Conservation (phyloP, 768 basidiomycete species). For the Gymnopilus junonius region DNA sequence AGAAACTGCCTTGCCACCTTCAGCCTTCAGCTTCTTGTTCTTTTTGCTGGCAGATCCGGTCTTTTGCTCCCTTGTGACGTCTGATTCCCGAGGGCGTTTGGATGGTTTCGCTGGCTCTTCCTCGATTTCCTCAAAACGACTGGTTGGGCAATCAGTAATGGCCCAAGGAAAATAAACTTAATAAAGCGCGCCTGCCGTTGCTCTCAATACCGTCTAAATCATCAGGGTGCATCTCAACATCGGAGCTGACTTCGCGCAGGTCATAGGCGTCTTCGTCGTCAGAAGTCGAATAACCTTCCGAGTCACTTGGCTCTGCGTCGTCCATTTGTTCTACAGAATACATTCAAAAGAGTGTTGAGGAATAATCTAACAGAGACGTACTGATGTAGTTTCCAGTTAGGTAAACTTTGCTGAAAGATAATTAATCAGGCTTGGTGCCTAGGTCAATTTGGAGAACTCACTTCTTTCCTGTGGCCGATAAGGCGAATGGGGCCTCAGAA, state of each 20-base stretch:
- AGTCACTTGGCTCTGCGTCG: conserved; percentile 52
- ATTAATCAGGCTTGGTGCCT: conserved; percentile 6
- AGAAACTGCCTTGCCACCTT: conserved; percentile 41
- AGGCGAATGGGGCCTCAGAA: conserved; percentile 63
- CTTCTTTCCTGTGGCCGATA: conserved; percentile 86
- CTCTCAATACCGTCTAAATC: conserved; percentile 62
- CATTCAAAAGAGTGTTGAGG: not conserved
- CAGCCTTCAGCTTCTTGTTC: conserved; percentile 76
- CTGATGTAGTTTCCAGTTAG: conserved; percentile 87
- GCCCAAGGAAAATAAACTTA: not conserved
- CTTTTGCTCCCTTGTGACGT: conserved; percentile 36
- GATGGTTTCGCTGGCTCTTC: conserved; percentile 50
- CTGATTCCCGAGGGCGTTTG: conserved; percentile 76
- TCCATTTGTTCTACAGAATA: conserved; percentile 52
- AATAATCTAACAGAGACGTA: conserved; percentile 33
- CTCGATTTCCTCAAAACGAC: conserved; percentile 77
- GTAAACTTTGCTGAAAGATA: conserved; percentile 61
- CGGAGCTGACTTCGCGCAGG: conserved; percentile 80
- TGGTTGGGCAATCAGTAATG: conserved; percentile 22
- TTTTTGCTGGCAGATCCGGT: conserved; percentile 70
- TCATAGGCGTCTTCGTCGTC: conserved; percentile 65
- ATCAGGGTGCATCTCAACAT: conserved; percentile 75
- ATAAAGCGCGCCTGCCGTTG: conserved; percentile 53
- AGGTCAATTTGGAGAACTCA: conserved; percentile 32
- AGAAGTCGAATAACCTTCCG: conserved; percentile 49